Evolutionary conservation across 176 grass and related monocot genomes (phyloP), one percentile per base, ranked within the genome.

Genomic region (Oryza nivara): DNA sequence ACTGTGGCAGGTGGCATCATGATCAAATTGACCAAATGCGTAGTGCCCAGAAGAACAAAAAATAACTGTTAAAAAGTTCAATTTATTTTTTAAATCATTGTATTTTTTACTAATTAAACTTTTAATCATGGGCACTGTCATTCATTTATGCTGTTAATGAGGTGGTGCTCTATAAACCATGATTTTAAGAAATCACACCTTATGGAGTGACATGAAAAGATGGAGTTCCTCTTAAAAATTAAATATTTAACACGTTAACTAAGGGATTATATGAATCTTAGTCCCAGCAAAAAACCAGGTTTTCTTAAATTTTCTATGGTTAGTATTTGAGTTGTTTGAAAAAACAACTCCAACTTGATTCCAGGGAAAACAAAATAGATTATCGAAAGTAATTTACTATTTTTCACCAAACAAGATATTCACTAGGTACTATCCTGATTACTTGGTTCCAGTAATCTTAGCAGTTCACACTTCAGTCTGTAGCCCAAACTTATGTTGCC

Each of bases 201-300:
- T 87, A 75, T 68, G 23, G 13, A 68, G 7, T 22, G 26, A 25
- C 71, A 81, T 45, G 11, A 75, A 75, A 54, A 12, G 11, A 68
- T 34, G 19, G 25, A 68, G 1, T 58, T 34, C 43, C 6, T 43
- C 71, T 60, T 81, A 11, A 68, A 4, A 12, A 47, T 82, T 76
- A 9, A 35, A 34, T 69, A 58, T 58, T 20, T 20, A 58, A 19
- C 5, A 0, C 17, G 7, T 58, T 58, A 58, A 58, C 7, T 58
- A 58, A 58, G 17, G 52, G 52, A 58, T 8, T 58, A 20, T 58
- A 58, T 17, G 52, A 20, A 20, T 58, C 17, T 58, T 58, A 58
- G 49, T 52, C 11, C 49, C 14, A 16, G 15, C 14, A 52, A 52
- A 52, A 52, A 44, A 32, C 22, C 36, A 7, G 9, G n/a, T 35